These are phyloP conservation scores for Alternaria incomplexa DNA, from an alignment of 2,329 filamentous ascomycete species.

Conservation along the genomic window DNA sequence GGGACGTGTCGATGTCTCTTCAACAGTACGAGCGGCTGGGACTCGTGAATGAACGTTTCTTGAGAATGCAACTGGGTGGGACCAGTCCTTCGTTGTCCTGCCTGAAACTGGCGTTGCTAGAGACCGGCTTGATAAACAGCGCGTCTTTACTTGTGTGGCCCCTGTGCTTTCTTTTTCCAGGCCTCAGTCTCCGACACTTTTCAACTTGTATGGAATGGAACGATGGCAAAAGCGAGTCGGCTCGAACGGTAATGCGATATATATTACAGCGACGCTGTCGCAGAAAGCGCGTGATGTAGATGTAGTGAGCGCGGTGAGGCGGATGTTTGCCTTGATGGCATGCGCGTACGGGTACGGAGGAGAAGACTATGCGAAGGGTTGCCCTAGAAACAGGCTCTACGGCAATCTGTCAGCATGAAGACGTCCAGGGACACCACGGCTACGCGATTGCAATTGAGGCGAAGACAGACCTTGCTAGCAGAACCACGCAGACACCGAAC, in stretches of 20 bases:
- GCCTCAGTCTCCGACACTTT: background rate
- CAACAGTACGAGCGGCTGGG: background rate
- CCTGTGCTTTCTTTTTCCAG: background rate
- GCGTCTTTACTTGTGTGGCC: background rate
- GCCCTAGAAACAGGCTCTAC: constrained; percentile 26
- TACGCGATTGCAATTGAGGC: constrained; percentile 12
- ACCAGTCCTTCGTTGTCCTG: background rate
- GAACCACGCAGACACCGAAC: constrained; percentile 11
- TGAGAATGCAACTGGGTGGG: background rate
- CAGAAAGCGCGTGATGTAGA: background rate
- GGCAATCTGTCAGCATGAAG: constrained; percentile 24
- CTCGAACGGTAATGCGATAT: background rate
- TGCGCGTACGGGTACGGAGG: constrained; percentile 8
- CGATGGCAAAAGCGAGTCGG: background rate
- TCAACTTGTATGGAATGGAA: background rate
- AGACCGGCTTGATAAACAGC: background rate
- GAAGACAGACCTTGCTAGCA: constrained; percentile 18
- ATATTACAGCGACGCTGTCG: constrained; percentile 1
- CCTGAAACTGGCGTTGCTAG: no score
- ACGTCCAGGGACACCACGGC: background rate
- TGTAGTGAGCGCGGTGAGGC: constrained; percentile 16
- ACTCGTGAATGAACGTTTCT: background rate
- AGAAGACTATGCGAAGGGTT: constrained; percentile 27
- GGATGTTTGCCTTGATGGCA: constrained; percentile 24
- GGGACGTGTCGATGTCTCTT: constrained; percentile 16